Base-by-base conservation (phyloP, 257 asterid genomes). In the Przewalskia tangutica region DNA sequence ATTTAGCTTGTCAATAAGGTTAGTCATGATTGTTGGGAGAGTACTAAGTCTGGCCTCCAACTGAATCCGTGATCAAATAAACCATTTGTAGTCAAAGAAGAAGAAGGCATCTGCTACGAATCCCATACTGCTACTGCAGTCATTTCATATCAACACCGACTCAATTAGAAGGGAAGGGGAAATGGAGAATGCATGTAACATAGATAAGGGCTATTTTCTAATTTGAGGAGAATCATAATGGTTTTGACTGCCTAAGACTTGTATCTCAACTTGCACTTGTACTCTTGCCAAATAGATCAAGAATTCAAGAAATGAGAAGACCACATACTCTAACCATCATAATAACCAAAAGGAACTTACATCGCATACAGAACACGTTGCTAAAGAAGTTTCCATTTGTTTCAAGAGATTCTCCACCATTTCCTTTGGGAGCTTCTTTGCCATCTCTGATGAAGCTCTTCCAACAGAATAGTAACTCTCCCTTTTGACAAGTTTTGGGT, bases 401-500 rank as follows among this genome's bases (percentile, higher is more conserved):
- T 86, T 88, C 87, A 91, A 83, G 79, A 96, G 87, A 83, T 89
- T 85, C 65, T 84, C 85, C 27, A 90, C 86, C 62, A 89, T 75
- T 44, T 94, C 93, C 83, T 84, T 85, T 51, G 99, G 97, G 60
- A 96, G 91, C 55, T 20, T 84, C 83, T 88, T 89, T 55, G 94
- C 97, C 90, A 88, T 88, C 85, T 92, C 91, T 67, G 90, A 84
- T 63, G 99, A 92, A 76, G 78, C 88, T 83, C 90, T 86, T 82
- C 91, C 93, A 68, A 89, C 85, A 83, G 94, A 92, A 59, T 90
- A 91, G 42, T 92, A 86, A 85, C 87, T 82, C 80, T 89, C 82
- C 83, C 98, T 97, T 88, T 94, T 92, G 85, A 91, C 98, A 77
- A 96, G 99, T 84, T 91, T 86, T 4, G 99, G 99, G 87, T 96